These are phyloP conservation scores for Retiboletus flavoniger DNA, from an alignment of 1,284 basidiomycete species.

Conservation along the genomic window DNA sequence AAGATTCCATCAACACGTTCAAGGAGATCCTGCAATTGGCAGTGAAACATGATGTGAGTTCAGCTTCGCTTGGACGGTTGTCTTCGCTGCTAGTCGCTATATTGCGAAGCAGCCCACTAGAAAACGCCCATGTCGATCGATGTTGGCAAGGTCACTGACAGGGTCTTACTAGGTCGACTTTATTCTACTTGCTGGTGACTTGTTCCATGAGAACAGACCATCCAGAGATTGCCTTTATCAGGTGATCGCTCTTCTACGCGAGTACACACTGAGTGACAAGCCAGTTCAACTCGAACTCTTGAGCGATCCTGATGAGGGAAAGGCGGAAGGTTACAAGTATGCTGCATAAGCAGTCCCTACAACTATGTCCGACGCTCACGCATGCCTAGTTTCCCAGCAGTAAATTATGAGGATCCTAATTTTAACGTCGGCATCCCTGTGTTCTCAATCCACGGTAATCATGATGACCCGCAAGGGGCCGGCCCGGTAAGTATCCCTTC, in stretches of 20 bases:
- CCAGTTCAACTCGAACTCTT: constrained; percentile 88
- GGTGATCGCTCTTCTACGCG: constrained; percentile 84
- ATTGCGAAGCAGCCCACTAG: background rate
- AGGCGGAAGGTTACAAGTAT: constrained; percentile 80
- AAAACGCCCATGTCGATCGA: background rate
- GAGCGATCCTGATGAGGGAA: constrained; percentile 90
- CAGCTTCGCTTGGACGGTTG: background rate
- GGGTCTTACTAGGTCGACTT: constrained; percentile 75
- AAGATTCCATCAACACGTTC: constrained; percentile 96
- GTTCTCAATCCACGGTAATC: constrained; percentile 99
- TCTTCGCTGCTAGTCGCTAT: background rate
- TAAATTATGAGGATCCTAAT: constrained; percentile 98
- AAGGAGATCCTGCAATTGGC: constrained; percentile 91
- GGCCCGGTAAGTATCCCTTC: constrained; percentile 63
- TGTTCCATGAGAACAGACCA: constrained; percentile 98
- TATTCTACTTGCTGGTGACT: constrained; percentile 90
- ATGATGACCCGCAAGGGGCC: constrained; percentile 97
- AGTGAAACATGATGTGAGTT: constrained; percentile 77
- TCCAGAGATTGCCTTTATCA: constrained; percentile 88
- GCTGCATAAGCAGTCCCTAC: constrained; percentile 34
- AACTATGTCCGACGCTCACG: background rate
- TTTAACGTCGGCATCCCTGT: constrained; percentile 93
- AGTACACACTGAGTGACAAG: constrained; percentile 87
- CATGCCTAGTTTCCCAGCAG: constrained; percentile 81
- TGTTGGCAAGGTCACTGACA: constrained; percentile 7